Conservation (phyloP, 305 asterid genomes). For the Solanum hybrid region DNA sequence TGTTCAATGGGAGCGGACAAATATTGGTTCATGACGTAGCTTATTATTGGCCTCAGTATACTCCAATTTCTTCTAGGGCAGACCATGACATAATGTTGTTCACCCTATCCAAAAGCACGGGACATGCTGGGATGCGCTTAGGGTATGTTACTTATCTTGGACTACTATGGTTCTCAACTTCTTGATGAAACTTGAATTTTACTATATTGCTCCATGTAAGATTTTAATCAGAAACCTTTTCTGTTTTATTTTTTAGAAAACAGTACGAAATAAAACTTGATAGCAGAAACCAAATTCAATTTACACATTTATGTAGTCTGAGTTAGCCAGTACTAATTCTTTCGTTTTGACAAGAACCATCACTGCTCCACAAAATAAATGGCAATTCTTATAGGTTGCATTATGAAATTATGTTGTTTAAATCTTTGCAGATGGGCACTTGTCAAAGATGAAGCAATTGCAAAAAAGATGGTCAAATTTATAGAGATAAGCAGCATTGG, state of each 20-base stretch:
- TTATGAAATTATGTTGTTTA: background rate
- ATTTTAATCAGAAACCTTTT: background rate
- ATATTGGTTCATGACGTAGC: conserved; percentile 72
- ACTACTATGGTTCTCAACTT: background rate
- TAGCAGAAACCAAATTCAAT: background rate
- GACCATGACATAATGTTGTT: conserved; percentile 91
- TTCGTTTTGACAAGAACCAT: background rate
- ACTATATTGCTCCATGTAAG: background rate
- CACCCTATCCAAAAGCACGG: conserved; percentile 85
- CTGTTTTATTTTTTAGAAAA: background rate
- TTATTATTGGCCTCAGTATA: conserved; percentile 92
- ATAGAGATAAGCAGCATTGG: conserved; percentile 73
- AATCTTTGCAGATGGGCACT: conserved; percentile 69
- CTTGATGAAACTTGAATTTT: background rate
- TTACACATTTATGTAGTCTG: background rate
- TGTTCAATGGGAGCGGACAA: conserved; percentile 48
- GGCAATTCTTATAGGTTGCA: background rate
- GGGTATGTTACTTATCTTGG: conserved; percentile 40
- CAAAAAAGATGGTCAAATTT: conserved; percentile 68
- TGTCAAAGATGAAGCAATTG: conserved; percentile 59
- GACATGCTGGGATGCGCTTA: conserved; percentile 80
- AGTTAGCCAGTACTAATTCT: background rate
- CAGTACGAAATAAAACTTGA: background rate
- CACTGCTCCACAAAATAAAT: background rate
- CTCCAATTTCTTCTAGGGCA: conserved; percentile 57